Conservation (phyloP, 1,284 basidiomycete species). For the Ustilago lituana region DNA sequence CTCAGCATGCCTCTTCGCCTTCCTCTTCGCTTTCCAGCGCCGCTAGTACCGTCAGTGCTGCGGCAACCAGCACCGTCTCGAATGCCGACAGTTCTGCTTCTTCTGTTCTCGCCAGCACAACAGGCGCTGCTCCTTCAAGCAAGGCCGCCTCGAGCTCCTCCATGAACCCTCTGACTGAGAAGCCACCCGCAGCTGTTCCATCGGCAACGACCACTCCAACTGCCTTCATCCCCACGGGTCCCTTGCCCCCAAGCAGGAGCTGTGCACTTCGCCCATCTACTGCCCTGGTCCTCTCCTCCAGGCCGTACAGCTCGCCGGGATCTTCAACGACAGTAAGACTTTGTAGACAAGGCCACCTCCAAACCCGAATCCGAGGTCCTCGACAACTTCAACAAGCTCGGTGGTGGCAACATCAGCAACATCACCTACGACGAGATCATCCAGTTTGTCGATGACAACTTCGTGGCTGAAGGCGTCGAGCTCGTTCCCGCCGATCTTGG, state of each 20-base stretch:
- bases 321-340: conserved; percentile 87
- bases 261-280: conserved; percentile 57
- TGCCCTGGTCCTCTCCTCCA: conserved; percentile 62
- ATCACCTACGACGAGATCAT: conserved; percentile 70
- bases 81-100: conserved; percentile 14
- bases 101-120: conserved; percentile 13
- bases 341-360: conserved; percentile 76
- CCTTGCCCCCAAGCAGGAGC: conserved; percentile 39
- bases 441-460: conserved; percentile 79
- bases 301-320: conserved; percentile 79
- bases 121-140: conserved; percentile 5
- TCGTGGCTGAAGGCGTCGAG: conserved; percentile 85
- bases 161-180: conserved; percentile 32
- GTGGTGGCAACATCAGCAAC: conserved; percentile 70
- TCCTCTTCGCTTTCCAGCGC: not conserved
- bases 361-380: conserved; percentile 73
- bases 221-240: conserved; percentile 34
- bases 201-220: conserved; percentile 30
- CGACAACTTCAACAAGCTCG: conserved; percentile 75
- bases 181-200: conserved; percentile 37
- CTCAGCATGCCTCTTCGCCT: conserved; percentile 19
- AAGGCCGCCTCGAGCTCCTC: conserved; percentile 24
- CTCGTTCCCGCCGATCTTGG: conserved; percentile 74
- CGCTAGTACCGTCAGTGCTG: not conserved
- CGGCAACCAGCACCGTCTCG: conserved; percentile 5